Conservation (phyloP, 345 rosid genomes). For the Nasturtium officinale region DNA sequence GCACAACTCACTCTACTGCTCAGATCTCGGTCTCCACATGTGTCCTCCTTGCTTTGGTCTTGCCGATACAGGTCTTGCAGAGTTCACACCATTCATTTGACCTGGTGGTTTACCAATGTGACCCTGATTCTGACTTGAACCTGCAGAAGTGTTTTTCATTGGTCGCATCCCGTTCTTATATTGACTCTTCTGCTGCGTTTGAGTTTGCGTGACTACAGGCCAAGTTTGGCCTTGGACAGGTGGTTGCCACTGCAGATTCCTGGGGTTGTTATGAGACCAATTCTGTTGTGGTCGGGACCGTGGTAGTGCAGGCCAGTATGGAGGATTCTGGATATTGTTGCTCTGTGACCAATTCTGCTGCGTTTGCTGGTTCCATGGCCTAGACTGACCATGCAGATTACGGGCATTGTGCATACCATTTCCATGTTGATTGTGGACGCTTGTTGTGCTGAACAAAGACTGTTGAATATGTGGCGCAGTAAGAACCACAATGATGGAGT, state of each 20-base stretch:
- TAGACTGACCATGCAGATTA: slow-evolving; percentile 23
- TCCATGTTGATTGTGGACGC: slow-evolving; percentile 25
- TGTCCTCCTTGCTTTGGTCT: slow-evolving; percentile 37
- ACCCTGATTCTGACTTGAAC: slow-evolving; percentile 35
- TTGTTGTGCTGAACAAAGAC: slow-evolving; percentile 34
- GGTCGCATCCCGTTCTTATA: slow-evolving; percentile 31
- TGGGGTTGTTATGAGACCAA: slow-evolving; percentile 35
- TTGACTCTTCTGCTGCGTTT: slow-evolving; percentile 31
- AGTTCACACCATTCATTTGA: neutral
- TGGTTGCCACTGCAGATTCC: slow-evolving; percentile 27
- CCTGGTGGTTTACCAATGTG: slow-evolving; percentile 23
- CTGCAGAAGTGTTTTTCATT: slow-evolving; percentile 12
- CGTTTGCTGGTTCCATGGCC: slow-evolving; percentile 39
- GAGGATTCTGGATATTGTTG: slow-evolving; percentile 25
- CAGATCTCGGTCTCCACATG: slow-evolving; percentile 58
- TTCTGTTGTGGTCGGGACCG: slow-evolving; percentile 38
- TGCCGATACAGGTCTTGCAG: slow-evolving; percentile 31
- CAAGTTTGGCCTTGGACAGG: slow-evolving; percentile 29
- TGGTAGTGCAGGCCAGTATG: slow-evolving; percentile 24
- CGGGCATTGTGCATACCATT: slow-evolving; percentile 22
- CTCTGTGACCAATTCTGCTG: slow-evolving; percentile 40
- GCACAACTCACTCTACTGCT: slow-evolving; percentile 31
- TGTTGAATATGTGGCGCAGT: slow-evolving; percentile 48
- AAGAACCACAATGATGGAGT: slow-evolving; percentile 43
- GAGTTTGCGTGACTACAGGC: slow-evolving; percentile 29